Base-by-base conservation (phyloP, 2,329 filamentous ascomycete species). In the Ophiocordyceps camponoti-saundersi region DNA sequence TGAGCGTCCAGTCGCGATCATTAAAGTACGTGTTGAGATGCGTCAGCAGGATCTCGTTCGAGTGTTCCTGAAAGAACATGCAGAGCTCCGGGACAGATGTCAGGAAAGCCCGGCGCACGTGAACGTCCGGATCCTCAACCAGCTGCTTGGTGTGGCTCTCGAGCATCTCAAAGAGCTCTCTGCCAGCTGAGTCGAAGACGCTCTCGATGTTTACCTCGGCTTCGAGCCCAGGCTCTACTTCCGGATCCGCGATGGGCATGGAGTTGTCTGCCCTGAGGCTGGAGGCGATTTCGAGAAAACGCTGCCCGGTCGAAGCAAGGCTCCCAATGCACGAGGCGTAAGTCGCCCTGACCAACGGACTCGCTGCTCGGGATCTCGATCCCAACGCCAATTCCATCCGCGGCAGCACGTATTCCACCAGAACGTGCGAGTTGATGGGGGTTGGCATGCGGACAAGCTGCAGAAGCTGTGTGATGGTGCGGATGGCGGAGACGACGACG, bases 11-110 rank as follows among this genome's bases (percentile, higher is more conserved):
- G 60, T 98, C 89, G 41, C 83, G 79, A 56, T 96, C 92, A 54
- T 98, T 98, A 10, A 98, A 67, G 56, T 98, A 98, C 0, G 92
- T 98, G 58, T 96, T 96, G 26, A 98, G 70, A 65, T 98, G 92
- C 30, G 88, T 94, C 21, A 98, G 69, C 16, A 98, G 80, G n/a
- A 98, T 86, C 58, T 98, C 92, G 60, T 93, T 95, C 1, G 90
- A 84, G 57, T 88, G 83, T n/a, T 81, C 75, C 50, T 85, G 89
- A 54, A 98, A 96, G 63, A 98, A 96, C 53, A 95, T 79, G 59
- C 92, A 98, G 1, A 98, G 71, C 51, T 88, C 85, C 0, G 89
- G 83, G 0, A 98, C 89, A 8, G 92, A 96, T 10, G 83, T 83
- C 42, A 98, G 68, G 58, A 98, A 95, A 1, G 92, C 89, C 49